These are phyloP conservation scores for Agrostemma githago DNA, from an alignment of 148 eudicot species.

Conservation along the genomic window DNA sequence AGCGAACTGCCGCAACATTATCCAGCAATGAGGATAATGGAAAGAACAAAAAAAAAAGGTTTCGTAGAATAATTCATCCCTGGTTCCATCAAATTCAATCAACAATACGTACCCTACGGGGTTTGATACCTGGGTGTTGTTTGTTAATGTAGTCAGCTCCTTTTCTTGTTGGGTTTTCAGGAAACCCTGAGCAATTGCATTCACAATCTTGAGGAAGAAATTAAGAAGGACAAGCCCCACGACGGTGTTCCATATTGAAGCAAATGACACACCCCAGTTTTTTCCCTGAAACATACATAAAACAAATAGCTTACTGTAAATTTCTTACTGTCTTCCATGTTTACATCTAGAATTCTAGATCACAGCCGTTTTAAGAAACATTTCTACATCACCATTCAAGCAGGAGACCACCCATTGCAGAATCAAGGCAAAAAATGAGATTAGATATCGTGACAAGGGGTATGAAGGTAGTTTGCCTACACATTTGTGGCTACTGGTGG, in stretches of 20 bases:
- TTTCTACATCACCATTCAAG: neutral
- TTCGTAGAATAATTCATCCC: neutral
- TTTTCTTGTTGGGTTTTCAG: slow-evolving; percentile 66
- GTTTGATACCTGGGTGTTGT: slow-evolving; percentile 28
- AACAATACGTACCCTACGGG: slow-evolving; percentile 2
- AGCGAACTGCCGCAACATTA: neutral
- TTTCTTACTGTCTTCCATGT: neutral
- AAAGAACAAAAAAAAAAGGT: neutral
- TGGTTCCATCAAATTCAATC: neutral
- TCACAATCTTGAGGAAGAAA: slow-evolving; percentile 65
- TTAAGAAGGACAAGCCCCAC: slow-evolving; percentile 70
- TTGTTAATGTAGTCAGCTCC: slow-evolving; percentile 38
- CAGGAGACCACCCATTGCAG: neutral
- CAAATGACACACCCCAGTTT: slow-evolving; percentile 65
- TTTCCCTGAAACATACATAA: slow-evolving; percentile 33
- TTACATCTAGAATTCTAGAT: neutral
- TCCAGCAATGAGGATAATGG: neutral
- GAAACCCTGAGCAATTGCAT: slow-evolving; percentile 62
- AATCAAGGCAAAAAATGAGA: neutral
- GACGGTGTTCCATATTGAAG: slow-evolving; percentile 65
- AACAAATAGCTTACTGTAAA: neutral
- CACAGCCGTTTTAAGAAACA: neutral
- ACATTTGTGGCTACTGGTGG: slow-evolving; percentile 50
- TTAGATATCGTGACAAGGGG: neutral
- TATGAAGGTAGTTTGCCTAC: slow-evolving; percentile 40